Base-by-base conservation (phyloP, 1,284 basidiomycete species). In the Pseudozyma hubeiensis region DNA sequence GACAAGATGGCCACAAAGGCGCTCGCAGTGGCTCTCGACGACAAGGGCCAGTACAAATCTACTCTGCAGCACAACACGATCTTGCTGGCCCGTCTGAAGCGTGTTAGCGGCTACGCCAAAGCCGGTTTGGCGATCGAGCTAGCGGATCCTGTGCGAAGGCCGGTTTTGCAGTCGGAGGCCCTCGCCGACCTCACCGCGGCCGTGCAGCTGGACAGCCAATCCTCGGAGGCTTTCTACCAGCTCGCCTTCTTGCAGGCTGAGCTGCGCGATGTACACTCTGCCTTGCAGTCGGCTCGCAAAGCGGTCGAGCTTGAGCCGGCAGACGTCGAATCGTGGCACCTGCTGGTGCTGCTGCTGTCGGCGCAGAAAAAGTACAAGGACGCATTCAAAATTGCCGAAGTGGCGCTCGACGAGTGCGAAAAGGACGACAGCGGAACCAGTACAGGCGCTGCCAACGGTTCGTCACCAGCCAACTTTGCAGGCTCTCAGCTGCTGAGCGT, bases 281-380 rank as follows among this genome's bases (percentile, higher is more conserved):
- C 94, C 0, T 87, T 92, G 2, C 85, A 88, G 8, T 87, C 90
- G 44, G 92, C 93, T 0, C 90, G 92, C 11, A 85, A 87, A 11
- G 92, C 82, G 13, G 89, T 96, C 10, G 93, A 95, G 84, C 87
- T 88, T 4, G 90, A 92, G 56, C 87, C 91, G 0, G 86, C 86
- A 29, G 91, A 92, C 75, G 87, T 92, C 30, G 88, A 92, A 43
- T 90, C 92, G 59, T 98, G 95, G 96, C 96, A 98, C 85, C 88
- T 98, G 16, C 88, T 98, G 0, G 93, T 92, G 0, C 86, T 99
- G 6, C 85, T 97, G 14, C 87, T 95, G 10, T 90, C 91, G 0
- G 91, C 92, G 6, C 87, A 88, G 35, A 93, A 92, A 65, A 91
- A 95, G 79, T 94, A 92, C 92, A 85, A 86, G 35, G 91, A 90